Conservation (phyloP, 345 rosid species). For the Eutrema heterophyllum region DNA sequence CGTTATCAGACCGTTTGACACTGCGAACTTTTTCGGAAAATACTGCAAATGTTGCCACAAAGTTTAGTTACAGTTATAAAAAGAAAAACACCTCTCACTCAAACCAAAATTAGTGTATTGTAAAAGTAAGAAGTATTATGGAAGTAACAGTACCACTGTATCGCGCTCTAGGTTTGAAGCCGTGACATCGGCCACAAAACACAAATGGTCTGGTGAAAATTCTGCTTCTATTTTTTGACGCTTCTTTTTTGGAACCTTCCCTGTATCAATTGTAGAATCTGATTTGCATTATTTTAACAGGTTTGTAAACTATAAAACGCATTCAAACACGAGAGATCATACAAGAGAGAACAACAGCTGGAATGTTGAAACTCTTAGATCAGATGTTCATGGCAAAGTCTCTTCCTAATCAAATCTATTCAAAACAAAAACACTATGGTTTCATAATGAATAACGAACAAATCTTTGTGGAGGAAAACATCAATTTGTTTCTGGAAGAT, state of each 20-base stretch:
- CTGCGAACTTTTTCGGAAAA: background rate
- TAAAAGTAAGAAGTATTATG: background rate
- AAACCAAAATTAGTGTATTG: background rate
- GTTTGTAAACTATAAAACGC: background rate
- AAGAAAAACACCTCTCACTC: background rate
- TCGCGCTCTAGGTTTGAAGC: constrained; percentile 10
- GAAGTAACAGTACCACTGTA: constrained; percentile 11
- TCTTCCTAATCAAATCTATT: too few species aligned
- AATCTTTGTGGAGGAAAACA: too few species aligned
- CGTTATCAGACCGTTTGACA: background rate
- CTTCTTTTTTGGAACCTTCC: background rate
- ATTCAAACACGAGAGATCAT: background rate
- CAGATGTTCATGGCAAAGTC: background rate
- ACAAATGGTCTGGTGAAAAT: background rate
- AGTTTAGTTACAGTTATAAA: background rate
- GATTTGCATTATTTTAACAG: background rate
- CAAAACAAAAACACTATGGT: too few species aligned
- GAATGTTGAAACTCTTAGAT: too few species aligned
- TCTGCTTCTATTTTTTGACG: background rate
- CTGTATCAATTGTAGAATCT: background rate
- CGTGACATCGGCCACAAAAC: constrained; percentile 11
- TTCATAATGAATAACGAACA: too few species aligned
- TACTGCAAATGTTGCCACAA: background rate
- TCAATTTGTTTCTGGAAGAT: too few species aligned
- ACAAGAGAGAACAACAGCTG: too few species aligned